Evolutionary conservation across 2,329 filamentous ascomycete genomes (phyloP), one percentile per base, ranked within the genome.

Genomic region (Chaetomium sp.): DNA sequence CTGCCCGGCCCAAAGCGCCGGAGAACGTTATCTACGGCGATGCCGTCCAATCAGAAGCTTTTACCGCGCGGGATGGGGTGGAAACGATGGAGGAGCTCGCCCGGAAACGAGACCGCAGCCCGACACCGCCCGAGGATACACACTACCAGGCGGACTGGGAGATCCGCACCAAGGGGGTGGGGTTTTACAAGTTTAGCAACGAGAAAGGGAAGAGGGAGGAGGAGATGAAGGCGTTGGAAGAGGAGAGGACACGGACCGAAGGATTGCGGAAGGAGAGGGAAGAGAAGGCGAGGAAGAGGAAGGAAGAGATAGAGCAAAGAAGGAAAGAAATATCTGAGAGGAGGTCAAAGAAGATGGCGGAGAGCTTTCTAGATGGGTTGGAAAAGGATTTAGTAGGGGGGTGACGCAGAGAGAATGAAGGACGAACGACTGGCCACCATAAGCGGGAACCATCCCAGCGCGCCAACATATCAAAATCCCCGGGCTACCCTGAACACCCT

Each of bases 91-190:
- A 85, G 53, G 80, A 84, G 54, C 74, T 96, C 35, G 91, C 91
- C 2, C 76, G 79, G 59, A 89, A 88, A 72, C 80, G 91, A 47
- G 91, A 96, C 72, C 80, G 85, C 55, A 87, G 84, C 64, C 77
- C 85, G 51, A 96, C 91, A 49, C 90, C 91, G 52, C 91, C 91
- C 5, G 82, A 85, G 6, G 82, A 86, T 64, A 78, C 79, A 65
- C 92, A 97, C 72, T 99, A 97, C 71, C 88, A 96, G 69, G 89
- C 89, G 1, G 81, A 82, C 58, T 80, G 79, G 58, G 94, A 99
- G 77, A 84, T 96, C 49, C 79, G 94, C 58, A 89, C 84, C 45
- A 92, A 94, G 65, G 94, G 94, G 4, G 89, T 88, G 0, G 94
- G 89, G 0, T 99, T 97, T 72, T 96, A 91, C 74, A 85, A 87